Conservation (phyloP, 2,329 filamentous ascomycete genomes). For the Trichoderma koningiopsis region DNA sequence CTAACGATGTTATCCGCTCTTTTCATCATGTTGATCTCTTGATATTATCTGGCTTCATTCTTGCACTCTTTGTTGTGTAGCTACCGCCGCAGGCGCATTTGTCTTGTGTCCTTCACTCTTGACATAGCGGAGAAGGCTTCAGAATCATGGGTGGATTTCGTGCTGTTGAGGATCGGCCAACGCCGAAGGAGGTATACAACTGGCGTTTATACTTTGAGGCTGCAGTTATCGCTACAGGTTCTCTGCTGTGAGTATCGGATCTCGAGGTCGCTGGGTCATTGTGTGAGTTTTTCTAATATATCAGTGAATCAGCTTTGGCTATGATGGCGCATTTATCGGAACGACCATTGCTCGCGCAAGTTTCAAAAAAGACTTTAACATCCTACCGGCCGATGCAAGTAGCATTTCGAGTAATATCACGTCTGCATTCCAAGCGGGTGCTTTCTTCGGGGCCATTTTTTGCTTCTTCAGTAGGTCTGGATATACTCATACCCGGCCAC, state of each 20-base stretch:
- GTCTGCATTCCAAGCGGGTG: constrained; percentile 51
- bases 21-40: not conserved
- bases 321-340: constrained; percentile 57
- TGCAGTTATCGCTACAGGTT: constrained; percentile 52
- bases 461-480: constrained; percentile 43
- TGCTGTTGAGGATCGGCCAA: constrained; percentile 57
- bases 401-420: constrained; percentile 49
- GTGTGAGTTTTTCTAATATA: not conserved
- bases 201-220: constrained; percentile 52
- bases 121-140: not conserved
- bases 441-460: constrained; percentile 55
- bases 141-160: constrained; percentile 44
- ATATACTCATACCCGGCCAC: not conserved
- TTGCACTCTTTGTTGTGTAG: not conserved
- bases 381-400: constrained; percentile 35
- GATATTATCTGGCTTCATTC: not conserved
- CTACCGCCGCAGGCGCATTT: not conserved
- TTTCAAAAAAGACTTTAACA: constrained; percentile 48
- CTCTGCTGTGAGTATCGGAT: constrained; percentile 38
- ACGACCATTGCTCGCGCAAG: constrained; percentile 53
- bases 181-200: constrained; percentile 58
- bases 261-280: accelerated
- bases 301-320: constrained; percentile 48
- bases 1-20: not conserved
- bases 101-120: not conserved